These are phyloP conservation scores for Raddia distichophylla DNA, from an alignment of 176 grass and related monocot genomes.

Conservation along the genomic window DNA sequence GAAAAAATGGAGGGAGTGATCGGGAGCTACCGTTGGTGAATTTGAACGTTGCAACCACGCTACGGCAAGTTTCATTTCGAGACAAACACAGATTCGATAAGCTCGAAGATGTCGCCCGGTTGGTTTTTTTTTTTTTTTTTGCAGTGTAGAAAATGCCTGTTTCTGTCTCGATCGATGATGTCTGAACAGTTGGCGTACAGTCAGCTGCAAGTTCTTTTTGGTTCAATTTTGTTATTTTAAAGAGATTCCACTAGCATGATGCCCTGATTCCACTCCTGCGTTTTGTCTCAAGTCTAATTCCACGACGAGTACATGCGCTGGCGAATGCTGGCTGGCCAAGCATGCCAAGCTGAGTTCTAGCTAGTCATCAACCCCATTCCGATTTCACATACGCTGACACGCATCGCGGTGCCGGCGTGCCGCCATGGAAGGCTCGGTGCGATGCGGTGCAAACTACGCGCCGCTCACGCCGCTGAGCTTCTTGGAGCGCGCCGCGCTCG, in stretches of 20 bases:
- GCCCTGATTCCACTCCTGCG: background rate
- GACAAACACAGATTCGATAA: background rate
- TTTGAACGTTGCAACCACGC: background rate
- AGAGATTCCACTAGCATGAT: background rate
- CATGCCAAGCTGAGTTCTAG: background rate
- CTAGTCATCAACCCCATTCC: background rate
- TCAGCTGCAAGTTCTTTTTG: background rate
- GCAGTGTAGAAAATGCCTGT: background rate
- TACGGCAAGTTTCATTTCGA: background rate
- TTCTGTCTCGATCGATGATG: background rate
- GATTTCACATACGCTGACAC: background rate
- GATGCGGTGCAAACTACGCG: constrained; percentile 56
- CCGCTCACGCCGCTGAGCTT: constrained; percentile 63
- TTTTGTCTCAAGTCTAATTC: background rate
- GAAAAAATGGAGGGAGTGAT: background rate
- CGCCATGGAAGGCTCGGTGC: constrained; percentile 48
- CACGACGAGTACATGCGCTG: background rate
- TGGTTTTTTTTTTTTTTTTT: background rate
- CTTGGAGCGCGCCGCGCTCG: constrained; percentile 61
- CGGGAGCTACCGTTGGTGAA: background rate
- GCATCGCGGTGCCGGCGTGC: background rate
- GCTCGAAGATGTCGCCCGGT: background rate
- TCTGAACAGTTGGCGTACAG: background rate
- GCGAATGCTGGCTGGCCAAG: background rate
- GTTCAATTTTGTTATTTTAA: background rate